Conservation (phyloP, 768 basidiomycete species). For the Lenzites betulinus region DNA sequence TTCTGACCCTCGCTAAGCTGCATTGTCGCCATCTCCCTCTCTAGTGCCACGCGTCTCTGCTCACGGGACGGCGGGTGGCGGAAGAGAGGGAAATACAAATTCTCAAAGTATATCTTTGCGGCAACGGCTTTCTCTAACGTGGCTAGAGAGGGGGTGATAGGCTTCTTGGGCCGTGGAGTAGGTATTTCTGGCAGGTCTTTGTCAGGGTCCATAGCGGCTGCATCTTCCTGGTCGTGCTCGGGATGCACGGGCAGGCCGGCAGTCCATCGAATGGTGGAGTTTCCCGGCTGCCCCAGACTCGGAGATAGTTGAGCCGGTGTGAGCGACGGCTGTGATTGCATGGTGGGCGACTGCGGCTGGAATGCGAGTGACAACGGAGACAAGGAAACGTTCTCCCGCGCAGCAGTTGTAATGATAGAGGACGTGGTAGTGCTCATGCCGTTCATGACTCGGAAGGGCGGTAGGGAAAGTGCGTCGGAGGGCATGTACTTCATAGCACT, state of each 20-base stretch:
- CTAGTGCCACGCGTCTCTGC: constrained; percentile 82
- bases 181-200: constrained; percentile 30
- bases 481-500: constrained; percentile 64
- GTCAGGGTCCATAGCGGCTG: constrained; percentile 33
- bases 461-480: constrained; percentile 43
- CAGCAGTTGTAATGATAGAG: constrained; percentile 68
- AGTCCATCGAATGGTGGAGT: constrained; percentile 62
- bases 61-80: constrained; percentile 86
- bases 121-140: constrained; percentile 95
- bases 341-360: constrained; percentile 30
- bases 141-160: constrained; percentile 82
- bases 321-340: constrained; percentile 25
- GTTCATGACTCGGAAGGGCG: constrained; percentile 76
- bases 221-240: constrained; percentile 66
- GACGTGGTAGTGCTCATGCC: constrained; percentile 75
- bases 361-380: constrained; percentile 36
- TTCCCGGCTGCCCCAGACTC: constrained; percentile 51
- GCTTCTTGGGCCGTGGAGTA: constrained; percentile 47
- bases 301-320: constrained; percentile 36
- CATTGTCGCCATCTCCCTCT: constrained; percentile 81
- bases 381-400: constrained; percentile 64
- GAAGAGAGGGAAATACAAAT: constrained; percentile 82
- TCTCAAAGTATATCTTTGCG: constrained; percentile 92
- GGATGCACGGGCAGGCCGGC: constrained; percentile 63
- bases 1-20: constrained; percentile 70